Conservation (phyloP, 2,329 filamentous ascomycete genomes). For the Fusarium sp. region DNA sequence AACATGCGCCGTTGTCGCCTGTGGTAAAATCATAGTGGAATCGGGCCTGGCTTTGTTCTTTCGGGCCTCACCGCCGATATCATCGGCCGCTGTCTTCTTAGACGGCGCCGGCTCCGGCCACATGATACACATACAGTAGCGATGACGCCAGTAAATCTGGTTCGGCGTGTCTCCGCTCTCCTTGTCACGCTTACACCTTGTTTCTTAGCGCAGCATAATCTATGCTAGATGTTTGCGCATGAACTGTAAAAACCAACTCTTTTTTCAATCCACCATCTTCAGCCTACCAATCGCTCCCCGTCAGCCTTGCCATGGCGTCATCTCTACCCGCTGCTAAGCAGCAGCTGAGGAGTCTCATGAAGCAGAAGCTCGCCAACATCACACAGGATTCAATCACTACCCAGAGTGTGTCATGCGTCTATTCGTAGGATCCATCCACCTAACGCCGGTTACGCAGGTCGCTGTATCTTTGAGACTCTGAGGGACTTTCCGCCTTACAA, state of each 20-base stretch:
- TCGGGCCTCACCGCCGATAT: slow-evolving; percentile 29
- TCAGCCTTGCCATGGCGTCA: slow-evolving; percentile 57
- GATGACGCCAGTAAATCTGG: slow-evolving; percentile 29
- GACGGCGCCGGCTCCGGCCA: slow-evolving; percentile 10
- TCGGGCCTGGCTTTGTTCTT: background rate
- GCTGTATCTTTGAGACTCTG: slow-evolving; percentile 70
- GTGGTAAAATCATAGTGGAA: background rate
- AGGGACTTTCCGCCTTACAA: slow-evolving; percentile 76
- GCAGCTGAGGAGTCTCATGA: slow-evolving; percentile 76
- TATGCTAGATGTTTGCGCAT: background rate
- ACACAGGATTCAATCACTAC: slow-evolving; percentile 66
- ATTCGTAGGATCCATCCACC: slow-evolving; percentile 15
- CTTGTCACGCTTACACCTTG: slow-evolving; percentile 13
- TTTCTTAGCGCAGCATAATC: slow-evolving; percentile 19
- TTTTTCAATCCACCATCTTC: slow-evolving; percentile 20
- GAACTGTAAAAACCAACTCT: slow-evolving; percentile 6
- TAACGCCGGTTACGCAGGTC: slow-evolving; percentile 60
- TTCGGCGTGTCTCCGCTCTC: slow-evolving; percentile 27
- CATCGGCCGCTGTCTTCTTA: background rate
- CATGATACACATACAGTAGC: slow-evolving; percentile 16
- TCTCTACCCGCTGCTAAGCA: slow-evolving; percentile 74
- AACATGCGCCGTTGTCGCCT: slow-evolving; percentile 13
- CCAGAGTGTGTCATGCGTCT: slow-evolving; percentile 67
- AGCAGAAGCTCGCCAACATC: slow-evolving; percentile 68
- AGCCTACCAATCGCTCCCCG: slow-evolving; percentile 1